Evolutionary conservation across 352 stramenopile species (phyloP), one percentile per base, ranked within the genome.

Genomic region (Globisporangium paddicum): DNA sequence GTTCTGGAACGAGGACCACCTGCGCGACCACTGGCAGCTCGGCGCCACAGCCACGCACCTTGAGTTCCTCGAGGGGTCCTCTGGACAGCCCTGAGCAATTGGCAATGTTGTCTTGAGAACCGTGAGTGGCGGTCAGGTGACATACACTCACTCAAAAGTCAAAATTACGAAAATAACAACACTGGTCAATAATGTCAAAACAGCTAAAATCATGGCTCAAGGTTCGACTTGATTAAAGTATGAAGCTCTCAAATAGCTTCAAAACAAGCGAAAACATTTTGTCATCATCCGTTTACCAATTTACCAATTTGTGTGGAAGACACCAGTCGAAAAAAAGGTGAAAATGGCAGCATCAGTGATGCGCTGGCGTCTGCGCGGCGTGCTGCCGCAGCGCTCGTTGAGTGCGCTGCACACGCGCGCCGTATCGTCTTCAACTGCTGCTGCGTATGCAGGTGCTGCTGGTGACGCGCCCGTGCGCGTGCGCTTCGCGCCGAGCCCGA

Each of bases 401-500:
- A 25, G 18, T 46, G 51, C 23, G 2, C 14, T 48, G 13, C 51
- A 62, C 14, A 41, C 46, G 16, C 23, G 25, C 35, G 21, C 44
- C 18, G 6, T 55, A 13, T 21, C 3, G 16, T 55, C 44, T 19
- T 44, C 53, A 34, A 50, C 8, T n/a, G 9, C 11, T 16, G 10
- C 7, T 52, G 8, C 38, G 5, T 8, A 10, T 46, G n/a, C n/a
- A 16, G 16, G 6, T 34, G 14, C 32, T 19, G 19, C 35, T 18
- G 42, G 18, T 23, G 10, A 52, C 5, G 50, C 63, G 23, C 13
- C 45, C 2, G 80, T 94, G 13, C 86, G 86, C 37, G 82, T 93
- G 41, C 82, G 91, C 25, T 98, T 96, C 55, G 91, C 91, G 28
- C 91, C 91, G 34, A 96, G 86, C 50, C 91, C 91, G 11, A 98